These are phyloP conservation scores for Corylus americana DNA, from an alignment of 306 rosid genomes.

Conservation along the genomic window DNA sequence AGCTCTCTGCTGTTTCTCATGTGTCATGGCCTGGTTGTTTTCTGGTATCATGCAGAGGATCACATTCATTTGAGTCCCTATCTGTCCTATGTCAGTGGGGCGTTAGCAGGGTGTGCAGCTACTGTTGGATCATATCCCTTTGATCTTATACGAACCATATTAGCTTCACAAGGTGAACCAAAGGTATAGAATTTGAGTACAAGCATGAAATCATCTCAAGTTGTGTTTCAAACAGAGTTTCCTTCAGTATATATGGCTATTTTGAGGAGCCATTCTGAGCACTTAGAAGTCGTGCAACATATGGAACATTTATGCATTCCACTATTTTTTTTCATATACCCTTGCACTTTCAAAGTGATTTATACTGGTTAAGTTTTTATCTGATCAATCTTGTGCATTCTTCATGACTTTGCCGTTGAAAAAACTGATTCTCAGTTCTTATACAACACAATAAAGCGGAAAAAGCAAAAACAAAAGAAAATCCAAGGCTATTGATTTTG, in stretches of 20 bases:
- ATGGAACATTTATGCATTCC: not conserved
- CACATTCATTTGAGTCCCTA: conserved; percentile 79
- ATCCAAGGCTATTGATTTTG: not conserved
- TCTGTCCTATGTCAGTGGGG: conserved; percentile 87
- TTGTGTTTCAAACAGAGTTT: not conserved
- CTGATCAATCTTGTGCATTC: not conserved
- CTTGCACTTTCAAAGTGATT: not conserved
- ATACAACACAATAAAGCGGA: not conserved
- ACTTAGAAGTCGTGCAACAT: not conserved
- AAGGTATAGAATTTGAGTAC: conserved; percentile 50
- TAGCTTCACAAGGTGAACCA: conserved; percentile 99
- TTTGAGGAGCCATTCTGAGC: not conserved
- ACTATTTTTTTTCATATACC: not conserved
- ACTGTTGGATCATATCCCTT: conserved; percentile 93
- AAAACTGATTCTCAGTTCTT: not conserved
- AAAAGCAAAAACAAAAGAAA: not conserved
- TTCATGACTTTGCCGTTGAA: not conserved
- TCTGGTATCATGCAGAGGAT: conserved; percentile 66
- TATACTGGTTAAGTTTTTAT: not conserved
- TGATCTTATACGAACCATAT: conserved; percentile 89
- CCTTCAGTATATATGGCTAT: not conserved
- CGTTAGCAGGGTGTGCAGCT: conserved; percentile 93
- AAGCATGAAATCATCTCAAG: not conserved
- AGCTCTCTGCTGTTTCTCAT: conserved; percentile 18
- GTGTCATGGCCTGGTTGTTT: conserved; percentile 2